Evolutionary conservation across 2,329 filamentous ascomycete genomes (phyloP).

Genomic region (Aspergillus sergii): DNA sequence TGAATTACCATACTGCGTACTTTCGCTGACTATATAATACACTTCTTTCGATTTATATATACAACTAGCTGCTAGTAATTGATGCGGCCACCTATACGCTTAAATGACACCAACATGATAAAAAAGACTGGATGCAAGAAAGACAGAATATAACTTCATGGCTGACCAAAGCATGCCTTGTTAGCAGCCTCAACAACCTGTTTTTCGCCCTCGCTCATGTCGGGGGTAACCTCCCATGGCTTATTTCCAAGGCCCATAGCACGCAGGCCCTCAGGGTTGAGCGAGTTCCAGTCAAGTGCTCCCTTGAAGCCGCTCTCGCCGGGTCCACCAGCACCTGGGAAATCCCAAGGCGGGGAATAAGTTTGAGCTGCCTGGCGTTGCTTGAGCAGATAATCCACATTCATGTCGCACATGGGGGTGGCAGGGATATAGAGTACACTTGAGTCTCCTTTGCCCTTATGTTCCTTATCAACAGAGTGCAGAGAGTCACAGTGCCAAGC

Average conservation of each 20-base stretch:
- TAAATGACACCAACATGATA: not conserved
- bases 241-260: conserved; percentile 58
- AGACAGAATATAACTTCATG: not conserved
- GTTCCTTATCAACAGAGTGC: conserved; percentile 80
- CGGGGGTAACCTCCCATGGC: conserved; percentile 52
- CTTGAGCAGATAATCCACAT: conserved; percentile 69
- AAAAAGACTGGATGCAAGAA: not conserved
- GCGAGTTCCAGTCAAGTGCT: conserved; percentile 39
- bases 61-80: not conserved
- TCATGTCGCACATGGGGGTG: conserved; percentile 75
- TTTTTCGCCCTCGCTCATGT: conserved; percentile 54
- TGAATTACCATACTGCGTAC: not conserved
- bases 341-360: conserved; percentile 70
- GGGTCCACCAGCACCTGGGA: conserved; percentile 59
- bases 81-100: not conserved
- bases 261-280: conserved; percentile 52
- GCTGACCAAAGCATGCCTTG: conserved; percentile 51
- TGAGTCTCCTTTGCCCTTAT: conserved; percentile 71
- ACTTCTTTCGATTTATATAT: not conserved
- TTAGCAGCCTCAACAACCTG: conserved; percentile 57
- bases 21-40: not conserved
- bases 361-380: conserved; percentile 72
- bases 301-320: conserved; percentile 46
- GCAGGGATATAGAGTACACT: conserved; percentile 89
- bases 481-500: conserved; percentile 79